Conservation (phyloP, 305 asterid species). For the Fraxinus sp. region DNA sequence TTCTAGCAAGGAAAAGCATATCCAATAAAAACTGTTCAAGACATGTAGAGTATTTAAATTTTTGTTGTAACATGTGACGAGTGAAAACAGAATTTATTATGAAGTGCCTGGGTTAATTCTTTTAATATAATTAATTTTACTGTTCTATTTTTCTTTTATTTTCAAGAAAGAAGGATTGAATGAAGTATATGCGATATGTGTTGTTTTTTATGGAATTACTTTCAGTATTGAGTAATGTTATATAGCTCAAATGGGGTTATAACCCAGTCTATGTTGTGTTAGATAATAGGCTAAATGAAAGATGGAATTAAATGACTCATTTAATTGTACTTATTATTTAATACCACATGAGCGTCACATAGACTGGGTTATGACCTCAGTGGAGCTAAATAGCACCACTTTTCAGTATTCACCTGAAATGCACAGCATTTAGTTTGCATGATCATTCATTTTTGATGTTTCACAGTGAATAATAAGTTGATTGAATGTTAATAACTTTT, state of each 20-base stretch:
- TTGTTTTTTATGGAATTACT: not conserved
- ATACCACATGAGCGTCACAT: too few relatives aligned
- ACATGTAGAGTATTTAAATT: conserved; percentile 18
- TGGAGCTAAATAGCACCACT: too few relatives aligned
- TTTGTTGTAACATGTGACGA: conserved; percentile 20
- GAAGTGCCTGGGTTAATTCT: not conserved
- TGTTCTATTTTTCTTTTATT: not conserved
- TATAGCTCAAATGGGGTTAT: too few relatives aligned
- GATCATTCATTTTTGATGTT: not conserved
- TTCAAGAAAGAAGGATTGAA: conserved; percentile 2
- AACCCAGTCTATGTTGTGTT: too few relatives aligned
- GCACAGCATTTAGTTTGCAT: not conserved
- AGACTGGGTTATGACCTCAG: too few relatives aligned
- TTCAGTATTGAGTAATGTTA: too few relatives aligned
- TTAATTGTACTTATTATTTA: too few relatives aligned
- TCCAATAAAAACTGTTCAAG: conserved; percentile 18
- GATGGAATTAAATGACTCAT: too few relatives aligned
- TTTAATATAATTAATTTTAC: not conserved
- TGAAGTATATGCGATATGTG: not conserved
- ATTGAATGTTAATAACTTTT: not conserved
- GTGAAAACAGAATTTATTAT: conserved; percentile 16
- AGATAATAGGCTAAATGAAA: too few relatives aligned
- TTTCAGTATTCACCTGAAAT: not conserved
- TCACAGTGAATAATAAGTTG: not conserved
- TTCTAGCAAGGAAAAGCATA: conserved; percentile 11